Percentiles rank a stretch among this genome's conserved stretches.
Conservation (phyloP, 2,329 filamentous ascomycete species). For the Venturia nashicola region DNA sequence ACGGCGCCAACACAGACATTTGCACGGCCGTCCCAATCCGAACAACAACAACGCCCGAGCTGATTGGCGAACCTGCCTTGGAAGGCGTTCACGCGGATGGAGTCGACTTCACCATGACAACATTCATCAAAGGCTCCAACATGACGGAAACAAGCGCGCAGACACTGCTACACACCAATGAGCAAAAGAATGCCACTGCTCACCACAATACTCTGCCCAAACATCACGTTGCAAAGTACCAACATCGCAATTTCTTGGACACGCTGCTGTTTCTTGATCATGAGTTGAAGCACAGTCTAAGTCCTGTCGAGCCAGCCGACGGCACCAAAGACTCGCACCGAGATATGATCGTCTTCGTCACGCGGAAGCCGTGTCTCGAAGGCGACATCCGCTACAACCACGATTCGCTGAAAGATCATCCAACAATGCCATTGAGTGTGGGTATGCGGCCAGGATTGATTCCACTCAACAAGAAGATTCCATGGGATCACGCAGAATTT, state of each 20-base stretch:
- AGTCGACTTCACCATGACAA: constrained; percentile 23
- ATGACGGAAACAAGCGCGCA: constrained; percentile 19
- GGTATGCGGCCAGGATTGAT: background rate
- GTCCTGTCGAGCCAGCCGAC: constrained; percentile 16
- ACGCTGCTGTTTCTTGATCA: constrained; percentile 19
- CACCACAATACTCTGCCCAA: constrained; percentile 15
- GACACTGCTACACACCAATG: constrained; percentile 20
- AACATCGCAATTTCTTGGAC: constrained; percentile 18
- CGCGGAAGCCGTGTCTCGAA: constrained; percentile 16
- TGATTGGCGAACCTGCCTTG: constrained; percentile 21
- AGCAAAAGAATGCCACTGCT: constrained; percentile 16
- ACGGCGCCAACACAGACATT: constrained; percentile 17
- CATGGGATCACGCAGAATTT: background rate
- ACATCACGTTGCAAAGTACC: constrained; percentile 15
- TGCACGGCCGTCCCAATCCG: constrained; percentile 20
- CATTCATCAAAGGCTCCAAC: constrained; percentile 18
- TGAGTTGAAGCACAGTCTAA: constrained; percentile 19
- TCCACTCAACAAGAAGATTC: background rate
- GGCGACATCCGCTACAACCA: constrained; percentile 16
- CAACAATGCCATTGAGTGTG: constrained; percentile 12
- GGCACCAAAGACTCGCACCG: constrained; percentile 15
- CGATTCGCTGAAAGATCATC: constrained; percentile 17
- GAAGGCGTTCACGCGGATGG: constrained; percentile 23
- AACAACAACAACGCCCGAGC: constrained; percentile 18
- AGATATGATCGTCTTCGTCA: constrained; percentile 22